A percentile compares a stretch with the other conserved stretches of the same genome.
These are phyloP conservation scores for Ogataea methanolica DNA, from an alignment of 805 yeast species.

Conservation along the genomic window DNA sequence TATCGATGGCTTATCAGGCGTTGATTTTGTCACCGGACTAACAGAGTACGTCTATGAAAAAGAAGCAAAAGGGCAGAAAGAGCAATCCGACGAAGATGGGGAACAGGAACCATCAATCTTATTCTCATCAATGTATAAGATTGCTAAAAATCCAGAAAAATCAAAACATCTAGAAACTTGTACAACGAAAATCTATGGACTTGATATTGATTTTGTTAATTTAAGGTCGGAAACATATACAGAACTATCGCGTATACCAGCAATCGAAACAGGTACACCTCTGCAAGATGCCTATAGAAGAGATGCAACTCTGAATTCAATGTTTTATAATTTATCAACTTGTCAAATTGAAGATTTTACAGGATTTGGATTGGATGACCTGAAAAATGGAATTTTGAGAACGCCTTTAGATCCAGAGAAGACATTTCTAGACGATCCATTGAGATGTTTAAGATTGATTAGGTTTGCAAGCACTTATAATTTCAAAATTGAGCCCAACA, in stretches of 20 bases:
- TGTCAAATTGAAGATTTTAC: slow-evolving; percentile 82
- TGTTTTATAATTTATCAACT: slow-evolving; percentile 77
- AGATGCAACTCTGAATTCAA: slow-evolving; percentile 92
- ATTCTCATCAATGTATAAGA: slow-evolving; percentile 57
- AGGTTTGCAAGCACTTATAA: slow-evolving; percentile 80
- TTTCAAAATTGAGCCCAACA: slow-evolving; percentile 56
- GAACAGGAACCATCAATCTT: slow-evolving; percentile 3
- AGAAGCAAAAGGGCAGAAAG: slow-evolving; percentile 9
- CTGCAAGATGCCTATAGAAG: slow-evolving; percentile 86
- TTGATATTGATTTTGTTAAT: slow-evolving; percentile 93
- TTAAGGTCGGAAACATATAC: slow-evolving; percentile 84
- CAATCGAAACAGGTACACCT: slow-evolving; percentile 80
- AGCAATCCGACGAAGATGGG: slow-evolving; percentile 6
- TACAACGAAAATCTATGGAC: slow-evolving; percentile 76
- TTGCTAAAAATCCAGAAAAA: slow-evolving; percentile 90
- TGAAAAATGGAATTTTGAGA: slow-evolving; percentile 63
- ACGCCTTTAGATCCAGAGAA: slow-evolving; percentile 84
- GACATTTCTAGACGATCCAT: slow-evolving; percentile 92
- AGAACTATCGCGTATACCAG: slow-evolving; percentile 80
- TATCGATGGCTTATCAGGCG: slow-evolving; percentile 79
- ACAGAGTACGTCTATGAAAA: slow-evolving; percentile 40
- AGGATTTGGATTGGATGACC: slow-evolving; percentile 66
- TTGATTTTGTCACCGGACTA: slow-evolving; percentile 70
- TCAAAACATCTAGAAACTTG: slow-evolving; percentile 97
- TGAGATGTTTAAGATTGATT: slow-evolving; percentile 78